Base-by-base conservation (phyloP, 2,329 filamentous ascomycete genomes). In the Diaporthe sp. region DNA sequence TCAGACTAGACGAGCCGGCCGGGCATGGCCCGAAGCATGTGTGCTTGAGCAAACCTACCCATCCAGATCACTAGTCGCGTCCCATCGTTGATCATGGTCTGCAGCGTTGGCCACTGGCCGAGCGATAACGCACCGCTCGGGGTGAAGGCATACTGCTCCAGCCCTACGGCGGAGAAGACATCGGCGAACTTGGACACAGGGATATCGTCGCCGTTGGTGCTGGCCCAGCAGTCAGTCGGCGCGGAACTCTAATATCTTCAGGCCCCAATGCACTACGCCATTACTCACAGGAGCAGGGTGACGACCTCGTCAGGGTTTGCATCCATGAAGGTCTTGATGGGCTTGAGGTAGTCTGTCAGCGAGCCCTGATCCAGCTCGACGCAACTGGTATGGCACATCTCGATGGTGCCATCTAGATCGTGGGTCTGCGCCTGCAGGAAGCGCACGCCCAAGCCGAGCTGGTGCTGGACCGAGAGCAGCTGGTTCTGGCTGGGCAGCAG, bases 41-140 rank as follows among this genome's bases (percentile, higher is more conserved):
- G 30, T 30, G 59, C 59, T 15, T 30, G 6, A n/a, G 22, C 9
- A 12, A 4, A 80, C 82, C 66, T 84, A 84, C 93, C 92, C 81
- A 96, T 90, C 76, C 95, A 96, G 32, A 92, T 90, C 61, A 96
- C 83, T 1, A 96, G 85, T 22, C 93, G 88, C 12, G 88, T 93
- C 61, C 88, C 87, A 50, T 86, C 85, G 32, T 88, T 84, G 77
- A 96, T 93, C 74, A 96, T 82, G 25, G 88, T 81, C 78, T 91
- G 87, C 19, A 96, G 85, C 0, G 93, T 95, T 82, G 94, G 94
- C 94, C 94, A 87, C 78, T 88, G 88, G 68, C 88, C 79, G 44
- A 87, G 78, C n/a, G 80, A 78, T 55, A 88, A 77, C 37, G 80
- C 79, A 7, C 73, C 77, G 12, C 85, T 81, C 0, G 91, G 89